phyloP scores from a whole-genome alignment of 1,284 basidiomycete species.

The Ceratobasidium sp. region DNA sequence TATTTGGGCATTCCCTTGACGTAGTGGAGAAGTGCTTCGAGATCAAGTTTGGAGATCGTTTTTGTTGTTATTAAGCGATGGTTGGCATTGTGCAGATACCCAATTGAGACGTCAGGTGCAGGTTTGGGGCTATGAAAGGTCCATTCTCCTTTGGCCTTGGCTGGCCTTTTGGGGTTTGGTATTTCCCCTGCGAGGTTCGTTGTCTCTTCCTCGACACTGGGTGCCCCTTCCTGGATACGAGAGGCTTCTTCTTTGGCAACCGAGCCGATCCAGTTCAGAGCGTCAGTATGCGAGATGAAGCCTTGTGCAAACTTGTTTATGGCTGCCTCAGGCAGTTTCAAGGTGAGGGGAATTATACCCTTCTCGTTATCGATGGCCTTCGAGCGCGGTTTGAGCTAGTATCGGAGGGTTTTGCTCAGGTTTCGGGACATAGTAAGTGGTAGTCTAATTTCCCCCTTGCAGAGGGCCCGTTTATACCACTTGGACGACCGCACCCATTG shows the following conservation, averaged over 20 bases:
- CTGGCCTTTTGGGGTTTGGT: background rate
- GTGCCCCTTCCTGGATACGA: background rate
- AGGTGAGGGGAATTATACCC: too few species aligned
- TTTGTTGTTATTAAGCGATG: background rate
- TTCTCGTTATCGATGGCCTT: too few species aligned
- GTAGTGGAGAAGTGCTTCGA: background rate
- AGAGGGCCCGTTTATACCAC: too few species aligned
- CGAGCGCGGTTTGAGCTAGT: too few species aligned
- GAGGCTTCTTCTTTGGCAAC: background rate
- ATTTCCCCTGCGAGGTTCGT: background rate
- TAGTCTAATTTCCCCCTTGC: too few species aligned
- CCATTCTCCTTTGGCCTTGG: background rate
- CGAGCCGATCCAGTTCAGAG: background rate
- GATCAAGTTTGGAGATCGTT: background rate
- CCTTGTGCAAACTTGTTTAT: too few species aligned
- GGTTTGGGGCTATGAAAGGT: background rate
- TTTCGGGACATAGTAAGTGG: too few species aligned
- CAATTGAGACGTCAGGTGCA: background rate
- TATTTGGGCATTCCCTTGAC: constrained; percentile 3
- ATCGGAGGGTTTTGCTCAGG: too few species aligned
- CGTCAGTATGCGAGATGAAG: too few species aligned
- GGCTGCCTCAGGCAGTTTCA: too few species aligned
- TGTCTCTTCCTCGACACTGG: background rate
- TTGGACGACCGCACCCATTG: background rate
- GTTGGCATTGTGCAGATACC: constrained; percentile 21